Evolutionary conservation across 257 asterid species (phyloP).

Genomic region (Nicotiana benthamiana): DNA sequence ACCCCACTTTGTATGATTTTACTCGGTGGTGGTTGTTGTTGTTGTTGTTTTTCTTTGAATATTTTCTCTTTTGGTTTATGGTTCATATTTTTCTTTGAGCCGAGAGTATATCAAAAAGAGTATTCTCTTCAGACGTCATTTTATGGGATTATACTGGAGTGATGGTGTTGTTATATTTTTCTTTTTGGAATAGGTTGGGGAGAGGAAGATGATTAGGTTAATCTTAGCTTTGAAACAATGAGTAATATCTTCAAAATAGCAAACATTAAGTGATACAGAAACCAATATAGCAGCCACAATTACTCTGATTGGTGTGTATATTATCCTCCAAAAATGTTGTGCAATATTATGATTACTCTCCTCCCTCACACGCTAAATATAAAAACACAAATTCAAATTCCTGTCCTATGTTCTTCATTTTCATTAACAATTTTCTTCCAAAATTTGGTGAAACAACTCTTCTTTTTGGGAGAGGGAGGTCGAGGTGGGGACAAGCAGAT

Average conservation of each 20-base stretch:
- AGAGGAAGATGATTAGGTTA: constrained; percentile 13
- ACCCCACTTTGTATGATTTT: too few relatives aligned
- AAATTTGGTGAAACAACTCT: not conserved
- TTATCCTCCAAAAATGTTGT: not conserved
- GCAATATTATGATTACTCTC: not conserved
- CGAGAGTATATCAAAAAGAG: too few relatives aligned
- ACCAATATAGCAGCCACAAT: constrained; percentile 27
- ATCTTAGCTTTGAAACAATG: constrained; percentile 42
- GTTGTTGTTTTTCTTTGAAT: not conserved
- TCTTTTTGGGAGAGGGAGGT: not conserved
- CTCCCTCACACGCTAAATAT: not conserved
- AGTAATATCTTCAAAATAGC: not conserved
- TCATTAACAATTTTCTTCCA: not conserved
- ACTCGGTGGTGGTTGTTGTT: too few relatives aligned
- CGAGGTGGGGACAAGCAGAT: not conserved
- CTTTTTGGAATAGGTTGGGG: not conserved
- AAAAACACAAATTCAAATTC: not conserved
- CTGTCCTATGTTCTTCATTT: too few relatives aligned
- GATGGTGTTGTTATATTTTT: not conserved
- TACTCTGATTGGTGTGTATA: constrained; percentile 13
- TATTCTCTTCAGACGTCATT: too few relatives aligned
- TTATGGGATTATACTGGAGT: too few relatives aligned
- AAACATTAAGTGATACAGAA: constrained; percentile 1
- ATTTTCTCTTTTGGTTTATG: not conserved
- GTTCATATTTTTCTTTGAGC: not conserved